Conservation (phyloP, 495 filamentous ascomycete species). For the Letharia lupina region DNA sequence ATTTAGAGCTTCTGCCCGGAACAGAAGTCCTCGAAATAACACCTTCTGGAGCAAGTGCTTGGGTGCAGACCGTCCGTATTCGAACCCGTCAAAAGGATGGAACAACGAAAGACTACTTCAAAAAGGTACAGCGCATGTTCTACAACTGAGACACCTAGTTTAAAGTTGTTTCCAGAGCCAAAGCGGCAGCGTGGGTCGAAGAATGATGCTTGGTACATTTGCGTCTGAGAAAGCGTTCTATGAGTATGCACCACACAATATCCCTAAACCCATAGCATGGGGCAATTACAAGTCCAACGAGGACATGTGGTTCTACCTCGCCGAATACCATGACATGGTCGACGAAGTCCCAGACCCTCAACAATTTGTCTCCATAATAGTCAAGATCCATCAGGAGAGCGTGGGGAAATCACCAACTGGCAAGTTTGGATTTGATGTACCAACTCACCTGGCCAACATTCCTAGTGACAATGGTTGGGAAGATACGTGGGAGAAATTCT, state of each 20-base stretch:
- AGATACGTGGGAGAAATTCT: conserved; percentile 36
- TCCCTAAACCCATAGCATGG: conserved; percentile 35
- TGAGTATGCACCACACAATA: conserved; percentile 27
- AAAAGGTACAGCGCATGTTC: neutral
- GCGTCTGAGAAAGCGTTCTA: conserved; percentile 35
- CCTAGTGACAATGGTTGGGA: conserved; percentile 29
- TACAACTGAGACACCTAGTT: neutral
- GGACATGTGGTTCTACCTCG: conserved; percentile 34
- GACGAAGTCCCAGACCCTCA: conserved; percentile 30
- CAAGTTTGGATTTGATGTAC: conserved; percentile 39
- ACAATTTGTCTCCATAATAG: conserved; percentile 32
- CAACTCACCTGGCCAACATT: conserved; percentile 34
- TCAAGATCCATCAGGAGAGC: conserved; percentile 32
- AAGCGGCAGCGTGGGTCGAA: conserved; percentile 20
- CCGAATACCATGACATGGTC: conserved; percentile 30
- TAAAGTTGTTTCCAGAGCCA: conserved; percentile 3
- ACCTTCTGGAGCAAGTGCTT: conserved; percentile 15
- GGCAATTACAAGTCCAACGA: conserved; percentile 30
- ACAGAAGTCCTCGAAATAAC: conserved; percentile 7
- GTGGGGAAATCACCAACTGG: conserved; percentile 32
- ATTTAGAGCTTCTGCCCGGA: conserved; percentile 12
- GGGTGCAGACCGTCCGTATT: conserved; percentile 11
- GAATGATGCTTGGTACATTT: conserved; percentile 33
- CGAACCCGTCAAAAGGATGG: conserved; percentile 2
- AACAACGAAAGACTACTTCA: neutral